Base-by-base conservation (phyloP, 2,329 filamentous ascomycete species). In the Botrytis fabae region DNA sequence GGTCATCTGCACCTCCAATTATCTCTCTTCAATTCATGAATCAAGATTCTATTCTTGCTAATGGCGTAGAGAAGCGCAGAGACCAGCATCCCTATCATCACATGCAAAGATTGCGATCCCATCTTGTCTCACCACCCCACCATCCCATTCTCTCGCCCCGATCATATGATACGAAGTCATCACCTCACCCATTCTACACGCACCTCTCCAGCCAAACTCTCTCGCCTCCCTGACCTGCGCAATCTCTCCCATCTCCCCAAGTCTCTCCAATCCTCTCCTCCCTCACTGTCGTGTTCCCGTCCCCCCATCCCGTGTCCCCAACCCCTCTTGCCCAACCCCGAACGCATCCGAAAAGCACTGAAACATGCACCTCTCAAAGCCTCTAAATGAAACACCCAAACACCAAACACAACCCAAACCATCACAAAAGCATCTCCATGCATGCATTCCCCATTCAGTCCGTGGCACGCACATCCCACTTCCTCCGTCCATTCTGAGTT, bases 111-210 rank as follows among this genome's bases (percentile, higher is more conserved):
- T 51, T 16, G 3, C 35, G 25, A 62, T 32, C n/a, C 46, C 64
- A 68, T 63, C 60, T 63, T 70, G 69, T 70, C 69, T 70, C 57
- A 70, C 69, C 35, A 70, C 57, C 69, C 64, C 69, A 70, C 57
- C 69, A 70, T 70, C 57, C 44, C 25, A 68, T 63, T 60, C 32
- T 57, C n/a, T 20, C 35, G 20, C 32, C 16, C 57, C 28, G 57
- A 70, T 70, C 69, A 70, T 46, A 70, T 70, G 69, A 70, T 70
- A 51, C 46, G 57, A 68, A 57, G 57, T 51, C 69, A 70, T 70
- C 68, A 46, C 57, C 35, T 48, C 42, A 64, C 22, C 42, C 51
- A 46, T 69, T 54, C 20, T 60, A 7, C 66, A 57, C 28, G n/a
- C 51, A 54, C 51, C 28, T 57, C n/a, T 57, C n/a, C n/a, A 28